Percentiles rank a stretch among this genome's conserved stretches.
These are phyloP conservation scores for Diatrype stigma DNA, from an alignment of 2,329 filamentous ascomycete species.

Conservation along the genomic window DNA sequence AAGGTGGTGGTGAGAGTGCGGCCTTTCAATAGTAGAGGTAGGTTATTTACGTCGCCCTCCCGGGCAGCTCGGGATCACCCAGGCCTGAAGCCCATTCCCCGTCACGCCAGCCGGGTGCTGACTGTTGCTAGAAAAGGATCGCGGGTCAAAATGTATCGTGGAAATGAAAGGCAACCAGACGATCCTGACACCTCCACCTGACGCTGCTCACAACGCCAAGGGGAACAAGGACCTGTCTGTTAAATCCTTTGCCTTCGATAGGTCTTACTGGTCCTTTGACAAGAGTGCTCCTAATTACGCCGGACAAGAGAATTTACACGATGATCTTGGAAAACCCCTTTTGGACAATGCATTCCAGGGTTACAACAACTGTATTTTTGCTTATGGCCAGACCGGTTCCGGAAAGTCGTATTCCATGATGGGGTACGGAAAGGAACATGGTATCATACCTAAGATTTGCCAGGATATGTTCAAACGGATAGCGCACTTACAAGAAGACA, in stretches of 20 bases:
- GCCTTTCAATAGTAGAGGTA: slow-evolving; percentile 94
- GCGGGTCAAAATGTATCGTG: slow-evolving; percentile 92
- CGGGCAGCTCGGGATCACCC: too few species aligned
- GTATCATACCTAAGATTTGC: slow-evolving; percentile 95
- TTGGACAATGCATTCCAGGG: slow-evolving; percentile 97
- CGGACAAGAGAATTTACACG: slow-evolving; percentile 83
- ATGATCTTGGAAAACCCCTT: slow-evolving; percentile 81
- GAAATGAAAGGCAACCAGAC: slow-evolving; percentile 95
- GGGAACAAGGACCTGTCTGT: slow-evolving; percentile 64
- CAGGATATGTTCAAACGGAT: slow-evolving; percentile 97
- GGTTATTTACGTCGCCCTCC: too few species aligned
- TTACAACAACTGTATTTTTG: slow-evolving; percentile 99
- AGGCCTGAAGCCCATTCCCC: too few species aligned
- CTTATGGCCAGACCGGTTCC: slow-evolving; percentile 96
- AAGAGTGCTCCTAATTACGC: slow-evolving; percentile 78
- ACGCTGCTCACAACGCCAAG: slow-evolving; percentile 56
- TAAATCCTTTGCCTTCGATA: slow-evolving; percentile 93
- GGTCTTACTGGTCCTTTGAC: slow-evolving; percentile 97
- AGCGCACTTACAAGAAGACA: slow-evolving; percentile 63
- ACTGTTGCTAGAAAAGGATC: slow-evolving; percentile 67
- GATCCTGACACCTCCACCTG: slow-evolving; percentile 69
- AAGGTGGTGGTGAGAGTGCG: slow-evolving; percentile 98
- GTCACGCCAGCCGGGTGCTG: slow-evolving; percentile 11
- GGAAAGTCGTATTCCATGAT: slow-evolving; percentile 99
- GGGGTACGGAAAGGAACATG: slow-evolving; percentile 94